Conservation (phyloP, 352 stramenopile genomes). For the Phytophthora cryptogea region DNA sequence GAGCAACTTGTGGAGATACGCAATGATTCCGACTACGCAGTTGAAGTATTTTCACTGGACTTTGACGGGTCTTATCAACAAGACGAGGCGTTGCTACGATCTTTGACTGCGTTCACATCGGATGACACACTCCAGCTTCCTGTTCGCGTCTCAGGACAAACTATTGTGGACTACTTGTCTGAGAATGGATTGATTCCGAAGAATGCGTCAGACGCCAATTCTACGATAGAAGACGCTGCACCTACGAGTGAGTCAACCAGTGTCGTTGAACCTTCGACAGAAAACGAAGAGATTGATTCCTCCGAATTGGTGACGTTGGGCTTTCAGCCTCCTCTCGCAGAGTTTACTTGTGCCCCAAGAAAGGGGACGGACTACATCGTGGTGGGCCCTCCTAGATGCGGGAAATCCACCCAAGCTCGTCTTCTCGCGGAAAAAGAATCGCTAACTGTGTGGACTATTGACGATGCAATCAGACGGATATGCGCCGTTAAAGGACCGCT, state of each 20-base stretch:
- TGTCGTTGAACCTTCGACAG: slow-evolving; percentile 1
- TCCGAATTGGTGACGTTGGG: background rate
- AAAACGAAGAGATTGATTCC: slow-evolving; percentile 6
- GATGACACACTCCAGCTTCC: slow-evolving; percentile 78
- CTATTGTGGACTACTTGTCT: slow-evolving; percentile 60
- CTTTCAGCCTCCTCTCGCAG: slow-evolving; percentile 1
- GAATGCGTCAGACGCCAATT: slow-evolving; percentile 17
- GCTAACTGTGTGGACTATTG: slow-evolving; percentile 69
- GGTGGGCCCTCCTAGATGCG: slow-evolving; percentile 72
- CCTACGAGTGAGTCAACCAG: slow-evolving; percentile 2
- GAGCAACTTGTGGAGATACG: slow-evolving; percentile 71
- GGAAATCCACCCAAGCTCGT: slow-evolving; percentile 80
- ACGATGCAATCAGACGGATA: slow-evolving; percentile 62
- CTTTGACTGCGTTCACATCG: slow-evolving; percentile 55
- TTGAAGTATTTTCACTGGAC: slow-evolving; percentile 93
- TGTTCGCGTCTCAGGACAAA: slow-evolving; percentile 67
- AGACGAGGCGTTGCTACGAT: slow-evolving; percentile 86
- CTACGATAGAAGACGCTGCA: background rate
- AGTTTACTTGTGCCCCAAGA: slow-evolving; percentile 21
- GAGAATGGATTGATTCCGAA: slow-evolving; percentile 43
- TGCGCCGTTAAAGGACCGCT: slow-evolving; percentile 44
- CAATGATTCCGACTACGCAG: slow-evolving; percentile 88
- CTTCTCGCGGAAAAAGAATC: slow-evolving; percentile 79
- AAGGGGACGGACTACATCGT: slow-evolving; percentile 82
- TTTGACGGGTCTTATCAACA: slow-evolving; percentile 84